Evolutionary conservation across 2,329 filamentous ascomycete genomes (phyloP), one percentile per base, ranked within the genome.

Genomic region (Fragosphaeria purpurea): DNA sequence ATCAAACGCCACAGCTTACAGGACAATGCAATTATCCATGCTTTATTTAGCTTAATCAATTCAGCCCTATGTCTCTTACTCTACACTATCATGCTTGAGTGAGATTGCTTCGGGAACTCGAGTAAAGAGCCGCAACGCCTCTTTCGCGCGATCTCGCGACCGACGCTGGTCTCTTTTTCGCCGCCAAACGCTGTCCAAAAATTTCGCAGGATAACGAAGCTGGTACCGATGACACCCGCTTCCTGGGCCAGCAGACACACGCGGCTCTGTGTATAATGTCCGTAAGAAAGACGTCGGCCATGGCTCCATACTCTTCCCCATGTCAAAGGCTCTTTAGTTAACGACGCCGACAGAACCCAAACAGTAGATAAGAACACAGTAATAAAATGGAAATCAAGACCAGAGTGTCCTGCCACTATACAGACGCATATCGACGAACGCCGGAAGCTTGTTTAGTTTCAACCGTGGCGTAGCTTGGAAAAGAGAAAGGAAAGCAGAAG

Each of bases 341-440:
- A 84, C 84, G 60, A 80, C 75, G 57, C 90, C 77, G 42, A 89
- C 86, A 7, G 86, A 87, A 30, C 86, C 86, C 64, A 93, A 93
- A 22, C 22, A 22, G 22, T 22, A 22, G 22, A 22, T 22, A 22
- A 22, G 22, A 22, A 3, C 22, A 22, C 2, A 22, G 2, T 22
- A 22, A 22, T 2, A 22, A 22, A 22, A 22, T 22, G 22, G 22
- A 2, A 22, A 22, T 22, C 22, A 22, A 22, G 22, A 22, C 3
- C 22, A 22, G 22, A 22, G 22, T 22, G 22, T 22, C 22, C 22
- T 22, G 22, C 22, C 22, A 22, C 22, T 22, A 22, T 22, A 22
- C 22, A 22, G 22, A 22, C 22, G 22, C 22, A 22, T 22, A 22
- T 22, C 22, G 22, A 22, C 22, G 22, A 22, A 22, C 22, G 22